phyloP scores from a whole-genome alignment of 805 yeast genomes.

The Grigorovia yakushimaensis region DNA sequence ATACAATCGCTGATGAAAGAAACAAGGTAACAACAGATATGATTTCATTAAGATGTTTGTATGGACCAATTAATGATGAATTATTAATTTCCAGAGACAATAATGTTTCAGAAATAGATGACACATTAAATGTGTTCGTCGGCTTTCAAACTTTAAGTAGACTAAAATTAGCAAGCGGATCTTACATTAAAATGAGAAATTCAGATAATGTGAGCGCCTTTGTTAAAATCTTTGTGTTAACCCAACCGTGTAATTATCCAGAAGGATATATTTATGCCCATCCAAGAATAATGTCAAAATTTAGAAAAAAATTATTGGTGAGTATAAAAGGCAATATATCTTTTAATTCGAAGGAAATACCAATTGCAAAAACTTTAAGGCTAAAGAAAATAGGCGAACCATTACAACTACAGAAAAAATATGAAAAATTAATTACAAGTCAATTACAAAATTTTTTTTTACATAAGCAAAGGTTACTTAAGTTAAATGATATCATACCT shows the following conservation, averaged over 20 bases:
- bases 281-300: slow-evolving; percentile 19
- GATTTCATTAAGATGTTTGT: slow-evolving; percentile 7
- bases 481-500: slow-evolving; percentile 61
- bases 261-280: slow-evolving; percentile 11
- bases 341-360: slow-evolving; percentile 4
- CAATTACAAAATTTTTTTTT: slow-evolving; percentile 58
- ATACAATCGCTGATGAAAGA: no score
- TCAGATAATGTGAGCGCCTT: slow-evolving; percentile 1
- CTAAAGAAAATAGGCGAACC: slow-evolving; percentile 22
- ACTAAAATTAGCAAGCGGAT: slow-evolving; percentile 20
- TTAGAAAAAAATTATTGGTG: slow-evolving; percentile 5
- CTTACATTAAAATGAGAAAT: slow-evolving; percentile 9
- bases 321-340: slow-evolving; percentile 6
- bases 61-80: slow-evolving; percentile 9
- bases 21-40: not conserved
- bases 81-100: slow-evolving; percentile 7
- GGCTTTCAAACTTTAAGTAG: slow-evolving; percentile 9
- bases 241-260: slow-evolving; percentile 16
- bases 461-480: slow-evolving; percentile 45
- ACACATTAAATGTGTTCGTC: slow-evolving; percentile 22
- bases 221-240: slow-evolving; percentile 15
- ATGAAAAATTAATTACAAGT: slow-evolving; percentile 34
- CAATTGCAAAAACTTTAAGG: slow-evolving; percentile 17
- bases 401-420: slow-evolving; percentile 21
- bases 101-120: slow-evolving; percentile 12